Evolutionary conservation across 768 basidiomycete species (phyloP).

Genomic region (Phanerodontia chrysosporium): DNA sequence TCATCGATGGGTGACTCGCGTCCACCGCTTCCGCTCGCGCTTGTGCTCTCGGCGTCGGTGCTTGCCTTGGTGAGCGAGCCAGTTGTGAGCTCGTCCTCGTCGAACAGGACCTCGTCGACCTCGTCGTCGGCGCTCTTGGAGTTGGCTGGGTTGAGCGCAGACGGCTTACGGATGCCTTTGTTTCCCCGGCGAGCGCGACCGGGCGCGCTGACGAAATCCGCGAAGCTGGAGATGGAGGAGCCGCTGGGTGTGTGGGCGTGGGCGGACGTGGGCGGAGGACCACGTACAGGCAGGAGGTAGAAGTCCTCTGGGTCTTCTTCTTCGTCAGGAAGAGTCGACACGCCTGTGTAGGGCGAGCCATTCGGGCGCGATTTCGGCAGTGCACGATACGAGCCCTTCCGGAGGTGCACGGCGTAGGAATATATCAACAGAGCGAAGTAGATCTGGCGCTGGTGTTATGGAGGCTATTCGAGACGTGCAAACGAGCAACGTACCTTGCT

Average conservation of each 20-base stretch:
- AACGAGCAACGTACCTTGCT: constrained; percentile 60
- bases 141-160: constrained; percentile 18
- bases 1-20: constrained; percentile 21
- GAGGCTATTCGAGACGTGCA: not conserved
- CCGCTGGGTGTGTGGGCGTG: constrained; percentile 13
- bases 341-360: constrained; percentile 29
- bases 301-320: constrained; percentile 65
- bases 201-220: constrained; percentile 62
- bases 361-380: constrained; percentile 47
- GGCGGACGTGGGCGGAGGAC: constrained; percentile 26
- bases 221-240: constrained; percentile 50
- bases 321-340: constrained; percentile 39
- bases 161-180: constrained; percentile 3
- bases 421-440: constrained; percentile 90
- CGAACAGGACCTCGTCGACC: constrained; percentile 52
- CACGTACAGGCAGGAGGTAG: constrained; percentile 59
- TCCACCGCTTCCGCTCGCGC: constrained; percentile 19
- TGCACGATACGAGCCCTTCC: constrained; percentile 83
- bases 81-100: constrained; percentile 44
- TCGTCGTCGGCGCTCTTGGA: constrained; percentile 20
- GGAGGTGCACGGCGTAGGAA: constrained; percentile 90
- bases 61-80: constrained; percentile 4
- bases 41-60: constrained; percentile 16
- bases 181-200: constrained; percentile 19
- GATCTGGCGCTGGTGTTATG: constrained; percentile 43